These are phyloP conservation scores for Anethum foeniculum DNA, from an alignment of 140 eudicot species.

Conservation along the genomic window DNA sequence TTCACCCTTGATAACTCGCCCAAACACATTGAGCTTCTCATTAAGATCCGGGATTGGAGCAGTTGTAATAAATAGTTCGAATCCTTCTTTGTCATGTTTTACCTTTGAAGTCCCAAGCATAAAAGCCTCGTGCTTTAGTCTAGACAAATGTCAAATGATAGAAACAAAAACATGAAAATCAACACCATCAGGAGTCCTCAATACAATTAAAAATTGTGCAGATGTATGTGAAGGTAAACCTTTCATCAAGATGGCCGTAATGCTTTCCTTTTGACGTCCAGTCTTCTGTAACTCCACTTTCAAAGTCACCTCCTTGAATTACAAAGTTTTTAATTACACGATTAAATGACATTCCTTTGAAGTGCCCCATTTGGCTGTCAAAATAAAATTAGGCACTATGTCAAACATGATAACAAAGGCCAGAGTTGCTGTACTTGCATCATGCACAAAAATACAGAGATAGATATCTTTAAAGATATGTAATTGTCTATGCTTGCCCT, in stretches of 20 bases:
- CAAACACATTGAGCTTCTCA: slow-evolving; percentile 88
- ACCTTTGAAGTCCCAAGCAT: slow-evolving; percentile 93
- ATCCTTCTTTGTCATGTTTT: slow-evolving; percentile 55
- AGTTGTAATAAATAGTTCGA: slow-evolving; percentile 80
- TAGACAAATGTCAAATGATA: slow-evolving; percentile 19
- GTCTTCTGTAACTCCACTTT: slow-evolving; percentile 61
- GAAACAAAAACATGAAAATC: neutral
- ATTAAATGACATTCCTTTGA: slow-evolving; percentile 84
- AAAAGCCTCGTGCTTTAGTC: slow-evolving; percentile 95
- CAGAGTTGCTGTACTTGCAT: neutral
- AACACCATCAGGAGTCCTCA: neutral
- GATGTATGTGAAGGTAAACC: slow-evolving; percentile 30
- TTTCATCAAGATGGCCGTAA: slow-evolving; percentile 69
- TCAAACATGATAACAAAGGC: neutral
- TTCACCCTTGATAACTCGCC: slow-evolving; percentile 88
- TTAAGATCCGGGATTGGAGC: slow-evolving; percentile 98
- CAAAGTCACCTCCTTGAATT: slow-evolving; percentile 77
- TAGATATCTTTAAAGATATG: neutral
- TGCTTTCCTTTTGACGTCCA: slow-evolving; percentile 96
- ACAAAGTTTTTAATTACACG: slow-evolving; percentile 92
- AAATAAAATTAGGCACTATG: neutral
- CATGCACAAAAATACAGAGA: neutral
- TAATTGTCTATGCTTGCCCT: neutral
- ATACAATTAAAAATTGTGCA: neutral
- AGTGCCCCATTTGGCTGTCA: slow-evolving; percentile 73